Base-by-base conservation (phyloP, 176 grass and related monocot species). In the Oropetium thomaeum region DNA sequence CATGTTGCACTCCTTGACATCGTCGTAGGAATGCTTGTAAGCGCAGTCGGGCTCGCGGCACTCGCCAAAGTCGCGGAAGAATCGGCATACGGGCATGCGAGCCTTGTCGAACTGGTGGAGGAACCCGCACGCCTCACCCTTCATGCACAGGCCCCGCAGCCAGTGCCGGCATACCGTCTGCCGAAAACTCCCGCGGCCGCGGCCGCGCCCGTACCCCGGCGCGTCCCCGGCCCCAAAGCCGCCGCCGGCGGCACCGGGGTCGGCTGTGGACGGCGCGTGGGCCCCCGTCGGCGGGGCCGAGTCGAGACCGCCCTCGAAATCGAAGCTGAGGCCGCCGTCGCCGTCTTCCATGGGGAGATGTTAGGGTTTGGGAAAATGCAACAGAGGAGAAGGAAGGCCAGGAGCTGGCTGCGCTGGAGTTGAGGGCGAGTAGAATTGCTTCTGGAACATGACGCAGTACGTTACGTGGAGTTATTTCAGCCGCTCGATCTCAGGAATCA, bases 101-200 rank as follows among this genome's bases (percentile, higher is more conserved):
- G 92, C 89, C 96, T 99, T 99, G 84, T 99, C 96, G 73, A 95
- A 99, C 86, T 99, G 96, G 83, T 99, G 96, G 17, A 99, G 87
- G 77, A 99, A 99, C 13, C 96, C 96, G 58, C 96, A 99, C 2
- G 92, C 84, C 2, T 95, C 96, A 15, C 96, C 91, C 83, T 95
- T 99, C 96, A 95, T 99, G 79, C 96, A 99, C 22, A 99, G 88
- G 41, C 96, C 89, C 1, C 96, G 89, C 23, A 99, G 96, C 96
- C 96, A 98, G 86, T 98, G 96, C 35, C 96, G 88, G 70, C 96
- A 98, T 17, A 94, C 91, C 37, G 96, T 98, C 86, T 98, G 91
- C 63, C 91, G 69, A 82, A 87, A 98, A 81, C 91, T 94, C 20
- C 95, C 87, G 76, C 91, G 80, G 62, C 96, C 84, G 13, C 85